A percentile compares a stretch with the other conserved stretches of the same genome.
phyloP scores from a whole-genome alignment of 768 basidiomycete species.

The Lepiota subincarnata region DNA sequence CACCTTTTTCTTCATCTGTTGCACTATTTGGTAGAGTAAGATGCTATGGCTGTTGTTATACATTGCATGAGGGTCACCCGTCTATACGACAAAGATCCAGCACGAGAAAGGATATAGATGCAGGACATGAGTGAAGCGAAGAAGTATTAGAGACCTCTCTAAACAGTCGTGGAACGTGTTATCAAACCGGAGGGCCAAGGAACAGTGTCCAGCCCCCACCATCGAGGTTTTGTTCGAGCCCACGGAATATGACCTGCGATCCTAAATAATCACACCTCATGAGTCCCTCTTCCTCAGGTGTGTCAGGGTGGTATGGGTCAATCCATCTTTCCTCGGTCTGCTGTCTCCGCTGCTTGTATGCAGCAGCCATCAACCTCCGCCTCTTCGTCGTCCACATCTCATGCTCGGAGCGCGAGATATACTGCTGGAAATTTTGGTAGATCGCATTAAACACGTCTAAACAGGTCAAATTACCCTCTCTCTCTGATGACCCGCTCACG shows the following conservation, averaged over 20 bases:
- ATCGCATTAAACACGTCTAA: slow-evolving; percentile 1
- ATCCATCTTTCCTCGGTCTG: background rate
- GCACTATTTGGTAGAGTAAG: too few species aligned
- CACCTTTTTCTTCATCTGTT: too few species aligned
- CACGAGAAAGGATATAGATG: background rate
- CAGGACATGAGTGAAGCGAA: background rate
- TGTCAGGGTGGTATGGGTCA: background rate
- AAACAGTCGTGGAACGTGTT: background rate
- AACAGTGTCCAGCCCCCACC: slow-evolving; percentile 4
- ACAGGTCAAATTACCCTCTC: background rate
- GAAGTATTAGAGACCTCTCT: background rate
- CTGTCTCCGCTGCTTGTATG: background rate
- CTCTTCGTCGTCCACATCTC: background rate
- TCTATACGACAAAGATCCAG: too few species aligned
- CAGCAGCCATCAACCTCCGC: slow-evolving; percentile 1
- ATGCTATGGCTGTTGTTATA: too few species aligned
- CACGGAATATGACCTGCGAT: slow-evolving; percentile 3
- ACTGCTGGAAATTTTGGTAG: slow-evolving; percentile 3
- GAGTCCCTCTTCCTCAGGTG: slow-evolving; percentile 2
- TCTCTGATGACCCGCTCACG: background rate
- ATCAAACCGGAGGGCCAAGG: background rate
- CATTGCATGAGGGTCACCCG: too few species aligned
- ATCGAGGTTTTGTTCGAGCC: background rate
- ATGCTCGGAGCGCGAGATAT: background rate
- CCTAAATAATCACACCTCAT: slow-evolving; percentile 10